A percentile compares a stretch with the other conserved stretches of the same genome.
These are phyloP conservation scores for Barnettozyma sp. DNA, from an alignment of 805 yeast species.

Conservation along the genomic window DNA sequence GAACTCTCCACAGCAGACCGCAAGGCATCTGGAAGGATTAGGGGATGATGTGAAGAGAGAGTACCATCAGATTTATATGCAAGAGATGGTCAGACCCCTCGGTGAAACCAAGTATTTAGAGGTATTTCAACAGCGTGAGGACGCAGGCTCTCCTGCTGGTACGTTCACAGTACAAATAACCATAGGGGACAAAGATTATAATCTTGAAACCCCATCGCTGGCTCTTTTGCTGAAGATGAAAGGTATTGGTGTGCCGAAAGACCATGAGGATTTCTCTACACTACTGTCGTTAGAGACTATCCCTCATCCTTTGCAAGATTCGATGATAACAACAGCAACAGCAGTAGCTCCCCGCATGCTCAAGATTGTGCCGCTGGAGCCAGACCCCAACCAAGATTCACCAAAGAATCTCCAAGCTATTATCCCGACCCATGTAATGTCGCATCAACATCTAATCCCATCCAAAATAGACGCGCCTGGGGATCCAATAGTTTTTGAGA, in stretches of 20 bases:
- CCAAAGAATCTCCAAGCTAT: too few relatives aligned
- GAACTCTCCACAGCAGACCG: conserved; percentile 12
- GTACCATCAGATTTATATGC: conserved; percentile 1
- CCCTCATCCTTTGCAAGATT: conserved; percentile 11
- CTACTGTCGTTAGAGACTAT: conserved; percentile 1
- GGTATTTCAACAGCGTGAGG: conserved; percentile 2
- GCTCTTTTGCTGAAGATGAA: conserved; percentile 13
- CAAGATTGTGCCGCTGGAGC: too few relatives aligned
- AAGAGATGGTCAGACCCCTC: conserved; percentile 1
- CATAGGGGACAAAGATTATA: conserved; percentile 6
- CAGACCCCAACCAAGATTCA: too few relatives aligned
- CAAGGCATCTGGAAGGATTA: conserved; percentile 1
- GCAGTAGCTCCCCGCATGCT: too few relatives aligned
- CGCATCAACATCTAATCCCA: conserved; percentile 13
- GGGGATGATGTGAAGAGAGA: not conserved
- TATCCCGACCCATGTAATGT: conserved; percentile 17
- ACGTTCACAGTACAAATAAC: conserved; percentile 9
- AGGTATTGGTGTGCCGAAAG: conserved; percentile 17
- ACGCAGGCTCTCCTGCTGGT: too few relatives aligned
- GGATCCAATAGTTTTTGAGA: conserved; percentile 10
- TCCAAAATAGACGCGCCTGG: conserved; percentile 5
- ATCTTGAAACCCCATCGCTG: conserved; percentile 12
- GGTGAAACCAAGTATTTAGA: conserved; percentile 5
- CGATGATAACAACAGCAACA: too few relatives aligned
- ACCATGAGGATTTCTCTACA: conserved; percentile 9